Base-by-base conservation (phyloP, 2,329 filamentous ascomycete genomes). In the Biscogniauxia sp. region DNA sequence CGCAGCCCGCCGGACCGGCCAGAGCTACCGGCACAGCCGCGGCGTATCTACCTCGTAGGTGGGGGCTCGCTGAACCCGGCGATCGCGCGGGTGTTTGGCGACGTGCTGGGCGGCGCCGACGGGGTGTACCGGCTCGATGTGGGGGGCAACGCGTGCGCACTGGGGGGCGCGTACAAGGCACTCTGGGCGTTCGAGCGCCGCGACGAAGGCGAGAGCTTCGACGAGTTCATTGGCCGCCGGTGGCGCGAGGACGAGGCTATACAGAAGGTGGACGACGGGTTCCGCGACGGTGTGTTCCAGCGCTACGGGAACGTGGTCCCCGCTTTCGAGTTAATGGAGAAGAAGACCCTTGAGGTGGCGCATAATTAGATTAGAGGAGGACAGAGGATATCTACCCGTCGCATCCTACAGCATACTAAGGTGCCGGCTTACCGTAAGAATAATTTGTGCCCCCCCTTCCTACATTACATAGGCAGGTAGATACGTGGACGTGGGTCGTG, bases 81-180 rank as follows among this genome's bases (percentile, higher is more conserved):
- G 54, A 97, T 98, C 69, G 91, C 93, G 5, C 83, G 88, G 61
- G 87, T 96, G 54, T 85, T 93, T 3, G 94, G 93, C 25, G 88
- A 97, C 70, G 92, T 98, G 2, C 85, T 99, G 2, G 95, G 95
- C 56, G 92, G 92, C 37, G 84, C 83, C 2, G 95, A 98, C 64
- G 95, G 95, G 23, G 91, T 98, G 25, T 99, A 92, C 78, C 91
- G 90, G 76, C 86, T 99, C 15, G 93, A 98, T 72, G 92, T 98
- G 5, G 94, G 95, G 25, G 93, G 93, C 25, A 97, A 96, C 77
- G 94, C 95, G 2, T 99, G 95, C 77, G 95, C 94, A 11, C 78
- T 98, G 15, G 95, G 95, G 15, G 92, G 92, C 6, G 94, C 94
- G 25, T 97, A 98, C 78, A 98, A 98, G 79, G 94, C 95, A 15